phyloP scores from a whole-genome alignment of 2,329 filamentous ascomycete genomes.

The Aspergillus intermedius region DNA sequence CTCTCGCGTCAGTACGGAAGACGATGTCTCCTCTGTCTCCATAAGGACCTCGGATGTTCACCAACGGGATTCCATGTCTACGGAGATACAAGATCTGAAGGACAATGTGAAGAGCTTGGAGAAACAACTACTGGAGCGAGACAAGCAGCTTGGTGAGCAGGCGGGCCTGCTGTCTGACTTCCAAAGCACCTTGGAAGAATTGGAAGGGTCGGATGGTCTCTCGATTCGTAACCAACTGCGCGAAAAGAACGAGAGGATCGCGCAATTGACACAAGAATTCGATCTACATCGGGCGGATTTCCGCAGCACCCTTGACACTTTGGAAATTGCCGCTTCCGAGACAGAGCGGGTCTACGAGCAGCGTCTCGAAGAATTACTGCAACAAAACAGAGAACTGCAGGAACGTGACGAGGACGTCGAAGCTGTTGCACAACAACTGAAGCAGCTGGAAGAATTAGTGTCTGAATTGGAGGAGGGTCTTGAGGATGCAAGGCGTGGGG shows the following conservation, averaged over 20 bases:
- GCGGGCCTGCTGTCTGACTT: conserved; percentile 76
- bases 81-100: conserved; percentile 43
- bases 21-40: conserved; percentile 25
- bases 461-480: conserved; percentile 95
- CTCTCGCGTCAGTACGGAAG: conserved; percentile 34
- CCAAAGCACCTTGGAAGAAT: conserved; percentile 77
- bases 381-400: conserved; percentile 75
- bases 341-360: conserved; percentile 87
- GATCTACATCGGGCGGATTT: conserved; percentile 94
- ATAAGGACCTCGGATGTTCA: conserved; percentile 23
- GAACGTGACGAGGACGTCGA: conserved; percentile 84
- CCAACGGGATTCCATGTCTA: conserved; percentile 17
- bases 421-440: conserved; percentile 80
- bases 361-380: conserved; percentile 55
- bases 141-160: conserved; percentile 84
- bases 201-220: conserved; percentile 68
- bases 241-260: conserved; percentile 96
- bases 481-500: conserved; percentile 86
- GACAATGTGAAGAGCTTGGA: conserved; percentile 69
- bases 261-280: conserved; percentile 86
- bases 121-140: conserved; percentile 71
- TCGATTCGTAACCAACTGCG: conserved; percentile 76
- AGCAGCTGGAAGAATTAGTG: conserved; percentile 91
- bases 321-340: conserved; percentile 91
- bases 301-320: conserved; percentile 88